Conservation (phyloP, 2,329 filamentous ascomycete species). For the Xylariaceae sp. region DNA sequence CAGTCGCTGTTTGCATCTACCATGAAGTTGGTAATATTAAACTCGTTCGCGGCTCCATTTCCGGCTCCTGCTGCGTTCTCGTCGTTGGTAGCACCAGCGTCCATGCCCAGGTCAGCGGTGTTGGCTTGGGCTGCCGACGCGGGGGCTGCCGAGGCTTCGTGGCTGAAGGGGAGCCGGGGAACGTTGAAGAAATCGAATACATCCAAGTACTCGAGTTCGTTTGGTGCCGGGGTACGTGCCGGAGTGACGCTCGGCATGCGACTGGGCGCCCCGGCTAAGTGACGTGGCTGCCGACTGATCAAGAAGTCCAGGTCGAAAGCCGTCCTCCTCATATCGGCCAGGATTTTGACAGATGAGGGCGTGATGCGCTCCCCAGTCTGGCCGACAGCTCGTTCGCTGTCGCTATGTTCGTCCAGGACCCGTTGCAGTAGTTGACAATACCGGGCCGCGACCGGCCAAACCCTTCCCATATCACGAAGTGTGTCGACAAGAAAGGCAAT, state of each 20-base stretch:
- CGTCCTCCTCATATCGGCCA: conserved; percentile 87
- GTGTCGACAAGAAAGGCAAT: conserved; percentile 80
- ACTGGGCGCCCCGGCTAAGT: conserved; percentile 34
- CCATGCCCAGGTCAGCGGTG: conserved; percentile 12
- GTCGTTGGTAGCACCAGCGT: conserved; percentile 9
- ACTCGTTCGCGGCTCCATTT: conserved; percentile 48
- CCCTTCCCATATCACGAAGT: conserved; percentile 71
- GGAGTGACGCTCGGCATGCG: conserved; percentile 53
- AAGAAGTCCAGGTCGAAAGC: conserved; percentile 88
- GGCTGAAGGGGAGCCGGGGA: conserved; percentile 60
- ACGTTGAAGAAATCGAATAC: conserved; percentile 96
- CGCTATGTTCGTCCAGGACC: conserved; percentile 80
- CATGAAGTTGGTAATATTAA: conserved; percentile 76
- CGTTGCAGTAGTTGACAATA: conserved; percentile 77
- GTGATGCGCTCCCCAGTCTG: conserved; percentile 61
- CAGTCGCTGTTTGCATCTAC: conserved; percentile 70
- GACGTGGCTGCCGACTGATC: conserved; percentile 73
- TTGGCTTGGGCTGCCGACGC: conserved; percentile 9
- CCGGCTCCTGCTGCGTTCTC: conserved; percentile 18
- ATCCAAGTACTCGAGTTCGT: conserved; percentile 86
- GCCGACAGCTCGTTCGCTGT: conserved; percentile 56
- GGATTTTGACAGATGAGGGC: conserved; percentile 77
- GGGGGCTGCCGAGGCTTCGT: conserved; percentile 27
- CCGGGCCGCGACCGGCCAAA: conserved; percentile 81
- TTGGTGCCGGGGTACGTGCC: conserved; percentile 66